Conservation (phyloP, 164 flowering plant genomes). For the Houttuynia cordata region DNA sequence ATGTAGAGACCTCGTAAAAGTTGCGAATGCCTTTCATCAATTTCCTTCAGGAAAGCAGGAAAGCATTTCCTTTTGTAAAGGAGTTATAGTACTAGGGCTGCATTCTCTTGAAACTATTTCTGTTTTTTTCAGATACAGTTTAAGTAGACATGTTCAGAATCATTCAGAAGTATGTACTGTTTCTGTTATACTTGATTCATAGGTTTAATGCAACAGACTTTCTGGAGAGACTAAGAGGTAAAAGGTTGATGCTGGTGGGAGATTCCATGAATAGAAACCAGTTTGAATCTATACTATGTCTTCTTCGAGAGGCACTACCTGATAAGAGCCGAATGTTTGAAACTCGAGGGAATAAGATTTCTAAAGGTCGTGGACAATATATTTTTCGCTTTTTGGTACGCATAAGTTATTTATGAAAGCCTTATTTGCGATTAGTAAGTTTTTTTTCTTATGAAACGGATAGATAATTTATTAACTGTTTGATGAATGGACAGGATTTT, state of each 20-base stretch:
- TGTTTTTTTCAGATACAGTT: not conserved
- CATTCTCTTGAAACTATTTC: not conserved
- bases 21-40: too few species aligned
- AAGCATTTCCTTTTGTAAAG: too few species aligned
- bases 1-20: too few species aligned
- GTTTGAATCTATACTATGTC: conserved; percentile 85
- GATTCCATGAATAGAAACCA: conserved; percentile 97
- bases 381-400: conserved; percentile 72
- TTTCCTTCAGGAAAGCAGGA: too few species aligned
- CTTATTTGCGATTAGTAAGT: not conserved
- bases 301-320: conserved; percentile 60
- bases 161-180: not conserved
- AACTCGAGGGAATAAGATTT: conserved; percentile 65
- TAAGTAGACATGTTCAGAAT: not conserved
- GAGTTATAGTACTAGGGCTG: not conserved
- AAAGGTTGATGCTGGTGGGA: conserved; percentile 81
- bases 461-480: not conserved
- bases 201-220: conserved; percentile 90
- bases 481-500: conserved; percentile 45
- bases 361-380: conserved; percentile 82
- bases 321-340: conserved; percentile 79
- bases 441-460: not conserved
- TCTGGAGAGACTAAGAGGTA: conserved; percentile 76
- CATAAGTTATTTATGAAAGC: too few species aligned
- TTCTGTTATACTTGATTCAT: conserved; percentile 14